Evolutionary conservation across 768 basidiomycete species (phyloP).

Genomic region (Clathrus columnatus): DNA sequence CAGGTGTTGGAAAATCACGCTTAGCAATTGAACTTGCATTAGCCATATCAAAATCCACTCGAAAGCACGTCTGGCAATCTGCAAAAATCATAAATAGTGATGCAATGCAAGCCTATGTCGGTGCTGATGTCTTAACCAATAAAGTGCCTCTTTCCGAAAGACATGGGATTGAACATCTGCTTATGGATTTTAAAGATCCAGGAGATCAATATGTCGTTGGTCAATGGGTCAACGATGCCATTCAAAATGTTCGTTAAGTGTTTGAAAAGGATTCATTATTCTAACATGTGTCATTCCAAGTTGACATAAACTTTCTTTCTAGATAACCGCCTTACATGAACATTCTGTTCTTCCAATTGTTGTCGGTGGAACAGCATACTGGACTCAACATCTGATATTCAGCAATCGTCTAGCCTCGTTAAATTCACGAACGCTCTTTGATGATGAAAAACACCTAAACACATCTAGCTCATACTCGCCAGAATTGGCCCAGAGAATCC

Average conservation of each 20-base stretch:
- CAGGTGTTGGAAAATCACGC: slow-evolving; percentile 92
- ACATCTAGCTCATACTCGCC: slow-evolving; percentile 21
- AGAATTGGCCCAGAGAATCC: slow-evolving; percentile 34
- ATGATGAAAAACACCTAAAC: background rate
- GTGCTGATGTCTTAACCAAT: slow-evolving; percentile 90
- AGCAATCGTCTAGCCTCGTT: slow-evolving; percentile 54
- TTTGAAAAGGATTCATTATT: background rate
- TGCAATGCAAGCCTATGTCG: slow-evolving; percentile 93
- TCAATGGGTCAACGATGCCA: slow-evolving; percentile 82
- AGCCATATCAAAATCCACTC: slow-evolving; percentile 17
- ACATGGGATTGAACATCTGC: slow-evolving; percentile 74
- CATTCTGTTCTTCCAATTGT: slow-evolving; percentile 70
- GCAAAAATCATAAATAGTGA: slow-evolving; percentile 90
- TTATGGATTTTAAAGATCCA: slow-evolving; percentile 83
- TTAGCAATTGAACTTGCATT: slow-evolving; percentile 83
- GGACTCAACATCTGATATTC: slow-evolving; percentile 94
- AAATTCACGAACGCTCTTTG: slow-evolving; percentile 12
- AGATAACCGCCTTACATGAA: slow-evolving; percentile 71
- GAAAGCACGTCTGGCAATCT: slow-evolving; percentile 40
- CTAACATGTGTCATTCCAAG: background rate
- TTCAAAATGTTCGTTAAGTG: slow-evolving; percentile 42
- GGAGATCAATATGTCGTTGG: slow-evolving; percentile 82
- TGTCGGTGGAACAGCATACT: slow-evolving; percentile 95
- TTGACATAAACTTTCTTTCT: slow-evolving; percentile 6
- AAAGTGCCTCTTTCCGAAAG: slow-evolving; percentile 75